phyloP scores from a whole-genome alignment of 2,329 filamentous ascomycete species.

The Sporothrix phasma region DNA sequence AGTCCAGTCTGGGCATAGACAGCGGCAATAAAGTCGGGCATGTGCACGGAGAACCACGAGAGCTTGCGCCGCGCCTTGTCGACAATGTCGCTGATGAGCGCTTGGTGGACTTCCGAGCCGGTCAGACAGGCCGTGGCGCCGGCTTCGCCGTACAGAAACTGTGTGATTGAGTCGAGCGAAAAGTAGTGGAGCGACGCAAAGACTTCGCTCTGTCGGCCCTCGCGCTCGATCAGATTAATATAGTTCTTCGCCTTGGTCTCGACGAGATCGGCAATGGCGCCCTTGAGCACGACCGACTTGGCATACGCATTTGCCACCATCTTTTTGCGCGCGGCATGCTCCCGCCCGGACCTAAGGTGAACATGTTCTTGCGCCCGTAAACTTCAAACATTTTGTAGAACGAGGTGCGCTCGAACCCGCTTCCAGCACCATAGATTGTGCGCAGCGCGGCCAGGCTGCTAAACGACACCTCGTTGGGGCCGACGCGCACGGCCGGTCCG shows the following conservation, averaged over 20 bases:
- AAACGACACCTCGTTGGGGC: constrained; percentile 37
- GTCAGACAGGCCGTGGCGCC: constrained; percentile 30
- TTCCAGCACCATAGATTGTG: constrained; percentile 45
- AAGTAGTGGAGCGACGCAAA: constrained; percentile 43
- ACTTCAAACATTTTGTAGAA: constrained; percentile 49
- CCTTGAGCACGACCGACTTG: constrained; percentile 35
- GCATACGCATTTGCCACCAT: constrained; percentile 42
- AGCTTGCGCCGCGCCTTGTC: constrained; percentile 35
- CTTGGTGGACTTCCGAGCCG: constrained; percentile 24
- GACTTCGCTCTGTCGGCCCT: constrained; percentile 30
- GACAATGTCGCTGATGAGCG: constrained; percentile 38
- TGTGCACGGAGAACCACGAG: constrained; percentile 40
- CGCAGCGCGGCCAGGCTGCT: constrained; percentile 34
- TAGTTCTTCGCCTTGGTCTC: constrained; percentile 15
- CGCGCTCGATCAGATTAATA: constrained; percentile 15
- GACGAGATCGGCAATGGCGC: constrained; percentile 31
- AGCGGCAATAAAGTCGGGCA: constrained; percentile 37
- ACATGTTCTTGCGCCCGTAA: constrained; percentile 41
- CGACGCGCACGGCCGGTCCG: constrained; percentile 38
- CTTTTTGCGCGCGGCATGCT: constrained; percentile 42
- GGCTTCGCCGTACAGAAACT: constrained; percentile 38
- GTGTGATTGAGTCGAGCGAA: constrained; percentile 42
- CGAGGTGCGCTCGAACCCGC: constrained; percentile 36
- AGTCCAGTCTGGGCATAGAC: constrained; percentile 34
- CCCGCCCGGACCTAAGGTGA: constrained; percentile 36